A percentile compares a stretch with the other conserved stretches of the same genome.
Evolutionary conservation across 75 land plant genomes (phyloP).

Genomic region (Pinus albicaulis): DNA sequence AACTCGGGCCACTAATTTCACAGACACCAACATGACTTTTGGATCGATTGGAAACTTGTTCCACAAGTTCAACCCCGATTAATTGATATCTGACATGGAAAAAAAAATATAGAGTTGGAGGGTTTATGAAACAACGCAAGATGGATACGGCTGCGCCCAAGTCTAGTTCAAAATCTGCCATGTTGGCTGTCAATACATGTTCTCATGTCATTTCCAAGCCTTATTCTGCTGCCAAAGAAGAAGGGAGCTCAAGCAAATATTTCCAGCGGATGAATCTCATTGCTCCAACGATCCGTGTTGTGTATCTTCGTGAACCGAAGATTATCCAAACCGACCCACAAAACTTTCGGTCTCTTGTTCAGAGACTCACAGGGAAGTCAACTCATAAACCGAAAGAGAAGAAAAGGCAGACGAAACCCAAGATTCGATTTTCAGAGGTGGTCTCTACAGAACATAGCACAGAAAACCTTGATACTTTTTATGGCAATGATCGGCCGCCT

Average conservation of each 20-base stretch:
- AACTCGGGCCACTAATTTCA: no score
- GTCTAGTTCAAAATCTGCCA: not conserved
- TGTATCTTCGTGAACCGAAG: slow-evolving; percentile 26
- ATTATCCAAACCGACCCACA: slow-evolving; percentile 36
- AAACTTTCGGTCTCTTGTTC: slow-evolving; percentile 36
- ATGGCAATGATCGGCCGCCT: no score
- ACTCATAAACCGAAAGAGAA: not conserved
- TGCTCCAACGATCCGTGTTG: slow-evolving; percentile 16
- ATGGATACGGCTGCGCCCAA: not conserved
- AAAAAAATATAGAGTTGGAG: no score
- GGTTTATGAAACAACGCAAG: not conserved
- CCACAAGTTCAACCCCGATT: no score
- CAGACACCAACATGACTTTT: no score
- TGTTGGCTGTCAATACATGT: not conserved
- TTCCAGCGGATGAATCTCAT: not conserved
- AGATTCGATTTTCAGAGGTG: no score
- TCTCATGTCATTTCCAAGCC: slow-evolving; percentile 5
- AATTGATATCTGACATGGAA: no score
- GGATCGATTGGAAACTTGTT: no score
- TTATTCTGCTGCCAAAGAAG: not conserved
- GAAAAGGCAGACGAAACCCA: no score
- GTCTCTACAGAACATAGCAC: not conserved
- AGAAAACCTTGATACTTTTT: not conserved
- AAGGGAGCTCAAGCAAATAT: not conserved
- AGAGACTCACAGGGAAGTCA: slow-evolving; percentile 35